Evolutionary conservation across 2,329 filamentous ascomycete species (phyloP).

Genomic region (Fusarium falciforme): DNA sequence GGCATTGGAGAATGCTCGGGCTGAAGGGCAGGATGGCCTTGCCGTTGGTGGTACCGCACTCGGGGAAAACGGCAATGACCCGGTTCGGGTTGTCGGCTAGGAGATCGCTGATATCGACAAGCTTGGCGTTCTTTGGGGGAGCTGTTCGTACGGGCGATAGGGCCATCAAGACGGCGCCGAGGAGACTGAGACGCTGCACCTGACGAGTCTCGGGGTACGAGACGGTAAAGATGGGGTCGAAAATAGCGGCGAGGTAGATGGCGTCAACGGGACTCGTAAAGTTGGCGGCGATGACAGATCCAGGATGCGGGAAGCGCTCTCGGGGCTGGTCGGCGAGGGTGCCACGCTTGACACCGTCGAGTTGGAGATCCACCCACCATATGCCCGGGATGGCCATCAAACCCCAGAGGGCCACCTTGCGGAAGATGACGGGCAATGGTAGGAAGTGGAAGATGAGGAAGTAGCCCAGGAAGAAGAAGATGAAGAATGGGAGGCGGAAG

Average conservation of each 20-base stretch:
- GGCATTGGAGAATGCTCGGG: constrained; percentile 77
- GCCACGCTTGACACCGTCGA: constrained; percentile 95
- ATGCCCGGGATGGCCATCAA: constrained; percentile 90
- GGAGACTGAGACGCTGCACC: constrained; percentile 81
- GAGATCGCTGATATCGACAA: constrained; percentile 73
- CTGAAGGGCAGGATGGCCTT: constrained; percentile 88
- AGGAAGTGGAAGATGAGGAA: constrained; percentile 87
- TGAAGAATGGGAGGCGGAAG: constrained; percentile 82
- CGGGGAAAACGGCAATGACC: constrained; percentile 88
- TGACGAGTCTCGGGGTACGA: constrained; percentile 80
- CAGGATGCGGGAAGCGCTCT: constrained; percentile 79
- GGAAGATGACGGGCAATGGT: constrained; percentile 70
- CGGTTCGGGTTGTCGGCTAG: constrained; percentile 76
- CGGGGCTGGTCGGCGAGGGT: constrained; percentile 80
- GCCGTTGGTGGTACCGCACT: constrained; percentile 94
- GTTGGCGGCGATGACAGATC: constrained; percentile 87
- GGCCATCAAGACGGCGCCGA: constrained; percentile 79
- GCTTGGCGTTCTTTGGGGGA: constrained; percentile 57
- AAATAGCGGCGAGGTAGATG: constrained; percentile 93
- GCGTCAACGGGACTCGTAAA: constrained; percentile 94
- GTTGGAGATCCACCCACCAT: constrained; percentile 98
- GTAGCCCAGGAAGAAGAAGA: constrained; percentile 75
- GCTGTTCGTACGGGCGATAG: constrained; percentile 69
- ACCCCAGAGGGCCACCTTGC: constrained; percentile 89
- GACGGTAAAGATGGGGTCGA: constrained; percentile 93